These are phyloP conservation scores for bread wheat (Triticum aestivum) DNA, from an alignment of 176 grass and related monocot genomes.

Conservation along the genomic window DNA sequence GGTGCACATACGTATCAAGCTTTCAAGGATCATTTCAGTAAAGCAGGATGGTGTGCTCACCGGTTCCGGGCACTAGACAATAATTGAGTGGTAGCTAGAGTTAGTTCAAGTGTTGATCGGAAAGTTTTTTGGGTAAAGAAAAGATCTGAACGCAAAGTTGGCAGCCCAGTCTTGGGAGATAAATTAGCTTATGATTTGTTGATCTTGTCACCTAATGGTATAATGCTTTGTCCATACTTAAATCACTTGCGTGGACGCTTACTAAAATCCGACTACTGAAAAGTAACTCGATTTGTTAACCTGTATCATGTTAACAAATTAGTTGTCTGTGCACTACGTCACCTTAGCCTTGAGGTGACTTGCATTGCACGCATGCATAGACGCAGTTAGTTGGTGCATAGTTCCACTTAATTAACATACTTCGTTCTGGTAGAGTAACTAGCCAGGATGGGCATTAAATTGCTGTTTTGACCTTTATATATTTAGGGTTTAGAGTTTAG, in stretches of 20 bases:
- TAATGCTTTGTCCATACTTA: conserved; percentile 11
- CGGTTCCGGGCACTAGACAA: conserved; percentile 15
- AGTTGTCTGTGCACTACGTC: neutral
- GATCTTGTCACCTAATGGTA: neutral
- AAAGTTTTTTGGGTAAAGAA: conserved; percentile 6
- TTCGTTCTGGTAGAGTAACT: neutral
- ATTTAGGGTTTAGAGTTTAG: too few relatives aligned
- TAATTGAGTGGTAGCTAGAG: conserved; percentile 19
- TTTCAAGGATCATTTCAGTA: too few relatives aligned
- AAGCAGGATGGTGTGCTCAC: conserved; percentile 16
- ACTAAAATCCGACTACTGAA: conserved; percentile 16
- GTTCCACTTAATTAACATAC: neutral
- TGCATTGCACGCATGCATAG: neutral
- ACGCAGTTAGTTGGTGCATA: too few relatives aligned
- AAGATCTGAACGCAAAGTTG: conserved; percentile 26
- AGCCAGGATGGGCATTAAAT: neutral
- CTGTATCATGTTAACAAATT: neutral
- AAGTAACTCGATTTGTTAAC: conserved; percentile 31
- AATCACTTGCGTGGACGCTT: conserved; percentile 27
- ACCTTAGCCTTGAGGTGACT: neutral
- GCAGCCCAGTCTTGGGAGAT: conserved; percentile 23
- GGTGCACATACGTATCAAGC: too few relatives aligned
- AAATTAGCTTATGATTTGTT: conserved; percentile 34
- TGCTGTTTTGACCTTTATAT: too few relatives aligned
- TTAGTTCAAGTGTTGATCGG: conserved; percentile 37